Evolutionary conservation across 148 eudicot genomes (phyloP).

Genomic region (Vaccinium macrocarpon): DNA sequence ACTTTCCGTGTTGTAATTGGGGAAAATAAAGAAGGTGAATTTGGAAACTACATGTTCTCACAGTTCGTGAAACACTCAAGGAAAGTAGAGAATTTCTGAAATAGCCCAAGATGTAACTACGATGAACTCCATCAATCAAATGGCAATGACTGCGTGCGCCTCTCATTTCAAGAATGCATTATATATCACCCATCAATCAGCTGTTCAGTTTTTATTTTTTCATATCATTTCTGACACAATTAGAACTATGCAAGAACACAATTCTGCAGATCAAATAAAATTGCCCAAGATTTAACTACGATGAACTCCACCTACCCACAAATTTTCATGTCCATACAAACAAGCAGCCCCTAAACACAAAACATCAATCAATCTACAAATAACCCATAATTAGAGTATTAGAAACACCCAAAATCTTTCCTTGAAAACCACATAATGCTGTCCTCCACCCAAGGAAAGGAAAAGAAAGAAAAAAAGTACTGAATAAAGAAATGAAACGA

Average conservation of each 20-base stretch:
- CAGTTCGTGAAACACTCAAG: background rate
- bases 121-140: too few relatives aligned
- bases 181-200: background rate
- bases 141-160: background rate
- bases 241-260: background rate
- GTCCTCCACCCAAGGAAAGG: background rate
- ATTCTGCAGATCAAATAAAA: background rate
- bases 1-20: background rate
- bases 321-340: background rate
- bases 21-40: background rate
- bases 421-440: background rate
- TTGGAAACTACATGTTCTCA: background rate
- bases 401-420: background rate
- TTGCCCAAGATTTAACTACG: background rate
- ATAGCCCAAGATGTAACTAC: background rate
- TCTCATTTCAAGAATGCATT: background rate
- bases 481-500: background rate
- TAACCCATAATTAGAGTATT: slow-evolving; percentile 5
- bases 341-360: background rate
- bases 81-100: background rate
- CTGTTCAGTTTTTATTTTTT: background rate
- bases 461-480: too few relatives aligned
- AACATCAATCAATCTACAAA: background rate
- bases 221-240: background rate
- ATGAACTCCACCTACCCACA: slow-evolving; percentile 11